Evolutionary conservation across 2,329 filamentous ascomycete species (phyloP), one percentile per base, ranked within the genome.

Genomic region (Ophiostoma piceae): DNA sequence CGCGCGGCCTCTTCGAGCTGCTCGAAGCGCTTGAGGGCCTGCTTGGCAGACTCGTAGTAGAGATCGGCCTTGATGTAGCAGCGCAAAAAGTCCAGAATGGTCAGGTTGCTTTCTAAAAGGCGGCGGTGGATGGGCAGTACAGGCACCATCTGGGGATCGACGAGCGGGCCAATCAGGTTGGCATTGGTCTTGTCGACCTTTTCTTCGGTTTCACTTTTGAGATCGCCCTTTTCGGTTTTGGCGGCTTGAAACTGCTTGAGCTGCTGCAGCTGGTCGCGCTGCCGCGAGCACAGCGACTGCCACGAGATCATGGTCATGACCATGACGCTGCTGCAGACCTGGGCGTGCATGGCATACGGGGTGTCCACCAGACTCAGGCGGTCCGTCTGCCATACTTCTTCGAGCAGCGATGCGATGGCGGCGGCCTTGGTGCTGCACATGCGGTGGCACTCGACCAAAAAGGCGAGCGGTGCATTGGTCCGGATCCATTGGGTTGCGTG

Each of bases 251-350:
- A 3, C 22, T 60, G 22, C 26, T 62, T 29, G 4, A 35, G 57
- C 57, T 41, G 35, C 62, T 12, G 35, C 32, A 60, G 16, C 57
- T 37, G 5, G 35, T 60, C 35, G 9, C n/a, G 2, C 29, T 39
- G 37, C 51, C 64, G 8, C 54, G 39, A 5, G 51, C 43, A 29
- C 43, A 71, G 70, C 5, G 67, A 68, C 66, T 71, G 69, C 71
- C 71, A 72, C n/a, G 71, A 72, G 47, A 35, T 67, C 26, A 71
- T 39, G 7, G 71, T 69, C 67, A 70, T 68, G 11, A 71, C 69
- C 43, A 72, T 54, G 26, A 72, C 71, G 51, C 69, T 72, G 60
- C 69, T 71, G 47, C 71, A 72, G 2, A 72, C 69, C 47, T 72
- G 71, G 9, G 66, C 67, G n/a, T 72, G 71, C 35, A 71, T 67